These are phyloP conservation scores for Babesia bovis DNA, from an alignment of 169 alveolate species.

Conservation along the genomic window DNA sequence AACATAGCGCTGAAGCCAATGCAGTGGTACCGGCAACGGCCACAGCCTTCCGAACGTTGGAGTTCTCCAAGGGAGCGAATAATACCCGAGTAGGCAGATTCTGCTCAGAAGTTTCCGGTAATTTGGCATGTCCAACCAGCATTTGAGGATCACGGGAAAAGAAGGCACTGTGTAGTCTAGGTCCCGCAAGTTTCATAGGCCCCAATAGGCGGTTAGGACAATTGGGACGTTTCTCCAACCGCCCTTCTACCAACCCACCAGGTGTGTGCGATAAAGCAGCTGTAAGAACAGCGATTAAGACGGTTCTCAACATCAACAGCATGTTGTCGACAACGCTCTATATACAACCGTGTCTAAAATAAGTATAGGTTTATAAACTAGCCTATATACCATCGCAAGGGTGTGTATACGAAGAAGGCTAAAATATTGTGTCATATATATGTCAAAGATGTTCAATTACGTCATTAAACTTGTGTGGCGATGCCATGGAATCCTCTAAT, in stretches of 20 bases:
- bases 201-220: neutral
- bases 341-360: no score
- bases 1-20: conserved; percentile 38
- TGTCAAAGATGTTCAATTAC: no score
- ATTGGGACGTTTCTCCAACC: neutral
- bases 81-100: conserved; percentile 2
- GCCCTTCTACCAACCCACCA: neutral
- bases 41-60: conserved; percentile 5
- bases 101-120: neutral
- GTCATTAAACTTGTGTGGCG: no score
- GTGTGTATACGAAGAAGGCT: no score
- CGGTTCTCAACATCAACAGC: neutral
- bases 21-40: conserved; percentile 60
- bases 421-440: no score
- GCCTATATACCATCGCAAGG: no score
- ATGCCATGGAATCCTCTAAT: no score
- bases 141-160: conserved; percentile 14
- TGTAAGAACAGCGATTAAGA: neutral
- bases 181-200: neutral
- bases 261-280: neutral
- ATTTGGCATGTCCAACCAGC: neutral
- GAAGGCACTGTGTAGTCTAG: conserved; percentile 36
- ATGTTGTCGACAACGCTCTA: neutral
- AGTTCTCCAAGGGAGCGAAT: neutral
- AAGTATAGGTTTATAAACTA: no score